These are phyloP conservation scores for Mortierella sp. DNA, from an alignment of 371 early-diverging fungal genomes.

Conservation along the genomic window DNA sequence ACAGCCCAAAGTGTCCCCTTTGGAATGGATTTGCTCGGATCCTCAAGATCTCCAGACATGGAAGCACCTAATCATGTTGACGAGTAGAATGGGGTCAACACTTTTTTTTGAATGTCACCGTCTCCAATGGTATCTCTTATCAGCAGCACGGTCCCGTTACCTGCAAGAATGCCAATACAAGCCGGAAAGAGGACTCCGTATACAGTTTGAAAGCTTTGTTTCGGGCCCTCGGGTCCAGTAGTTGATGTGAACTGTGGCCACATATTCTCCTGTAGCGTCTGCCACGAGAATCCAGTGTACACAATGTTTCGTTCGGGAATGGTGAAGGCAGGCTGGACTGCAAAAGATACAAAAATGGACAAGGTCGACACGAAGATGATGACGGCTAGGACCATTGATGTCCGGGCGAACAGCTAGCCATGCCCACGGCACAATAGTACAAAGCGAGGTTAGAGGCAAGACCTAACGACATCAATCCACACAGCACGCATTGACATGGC, in stretches of 20 bases:
- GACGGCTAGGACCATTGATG: slow-evolving; percentile 59
- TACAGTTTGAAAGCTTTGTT: slow-evolving; percentile 55
- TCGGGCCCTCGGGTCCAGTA: slow-evolving; percentile 53
- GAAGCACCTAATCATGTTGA: slow-evolving; percentile 56
- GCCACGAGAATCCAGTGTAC: slow-evolving; percentile 63
- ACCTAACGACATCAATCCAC: slow-evolving; percentile 1
- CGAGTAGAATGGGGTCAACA: background rate
- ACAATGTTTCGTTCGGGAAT: slow-evolving; percentile 57
- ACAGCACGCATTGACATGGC: background rate
- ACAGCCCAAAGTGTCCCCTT: slow-evolving; percentile 70
- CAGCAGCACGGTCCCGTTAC: slow-evolving; percentile 11
- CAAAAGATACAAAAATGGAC: slow-evolving; percentile 65
- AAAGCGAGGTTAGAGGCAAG: background rate
- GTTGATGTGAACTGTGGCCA: slow-evolving; percentile 61
- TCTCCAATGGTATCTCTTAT: no score
- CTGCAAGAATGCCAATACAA: slow-evolving; percentile 73
- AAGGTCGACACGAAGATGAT: slow-evolving; percentile 61
- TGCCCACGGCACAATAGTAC: background rate
- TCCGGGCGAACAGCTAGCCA: slow-evolving; percentile 59
- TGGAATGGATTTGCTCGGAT: slow-evolving; percentile 72
- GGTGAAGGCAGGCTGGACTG: slow-evolving; percentile 57
- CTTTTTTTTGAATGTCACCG: no score
- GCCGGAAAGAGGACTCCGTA: slow-evolving; percentile 74
- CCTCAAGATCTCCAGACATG: slow-evolving; percentile 72
- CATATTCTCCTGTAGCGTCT: slow-evolving; percentile 64